Conservation (phyloP, 1,284 basidiomycete genomes). For the Malassezia nana region DNA sequence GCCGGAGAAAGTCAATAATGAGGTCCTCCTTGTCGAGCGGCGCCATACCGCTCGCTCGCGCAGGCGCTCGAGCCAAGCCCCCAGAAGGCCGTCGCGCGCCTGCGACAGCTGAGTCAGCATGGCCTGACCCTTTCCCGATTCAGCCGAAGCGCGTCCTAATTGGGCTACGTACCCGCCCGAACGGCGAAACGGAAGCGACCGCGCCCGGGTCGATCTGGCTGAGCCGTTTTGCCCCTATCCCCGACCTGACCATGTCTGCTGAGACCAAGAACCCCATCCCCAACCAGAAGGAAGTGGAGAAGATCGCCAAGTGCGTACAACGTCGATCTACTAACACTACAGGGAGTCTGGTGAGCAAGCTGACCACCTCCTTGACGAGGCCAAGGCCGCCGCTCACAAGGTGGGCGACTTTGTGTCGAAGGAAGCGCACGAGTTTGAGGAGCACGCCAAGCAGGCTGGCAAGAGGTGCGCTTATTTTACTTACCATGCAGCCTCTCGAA, state of each 20-base stretch:
- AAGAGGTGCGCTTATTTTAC: slow-evolving; percentile 21
- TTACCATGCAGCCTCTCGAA: slow-evolving; percentile 16
- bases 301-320: slow-evolving; percentile 4
- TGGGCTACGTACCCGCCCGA: not conserved
- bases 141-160: not conserved
- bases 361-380: slow-evolving; percentile 19
- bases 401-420: slow-evolving; percentile 17
- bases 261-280: not conserved
- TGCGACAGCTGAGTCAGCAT: not conserved
- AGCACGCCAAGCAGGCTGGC: slow-evolving; percentile 32
- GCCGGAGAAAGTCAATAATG: slow-evolving; percentile 1
- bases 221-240: not conserved
- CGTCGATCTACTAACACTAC: not conserved
- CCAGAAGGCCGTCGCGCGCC: too few species aligned
- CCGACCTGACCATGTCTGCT: not conserved
- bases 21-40: not conserved
- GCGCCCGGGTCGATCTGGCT: not conserved
- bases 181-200: slow-evolving; percentile 1
- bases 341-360: slow-evolving; percentile 12
- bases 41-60: not conserved
- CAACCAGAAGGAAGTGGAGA: slow-evolving; percentile 21
- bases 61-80: slow-evolving; percentile 6
- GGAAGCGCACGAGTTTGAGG: slow-evolving; percentile 26
- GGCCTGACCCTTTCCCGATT: not conserved
- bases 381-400: slow-evolving; percentile 16